Base-by-base conservation (phyloP, 768 basidiomycete species). In the Tricholoma furcatifolium region DNA sequence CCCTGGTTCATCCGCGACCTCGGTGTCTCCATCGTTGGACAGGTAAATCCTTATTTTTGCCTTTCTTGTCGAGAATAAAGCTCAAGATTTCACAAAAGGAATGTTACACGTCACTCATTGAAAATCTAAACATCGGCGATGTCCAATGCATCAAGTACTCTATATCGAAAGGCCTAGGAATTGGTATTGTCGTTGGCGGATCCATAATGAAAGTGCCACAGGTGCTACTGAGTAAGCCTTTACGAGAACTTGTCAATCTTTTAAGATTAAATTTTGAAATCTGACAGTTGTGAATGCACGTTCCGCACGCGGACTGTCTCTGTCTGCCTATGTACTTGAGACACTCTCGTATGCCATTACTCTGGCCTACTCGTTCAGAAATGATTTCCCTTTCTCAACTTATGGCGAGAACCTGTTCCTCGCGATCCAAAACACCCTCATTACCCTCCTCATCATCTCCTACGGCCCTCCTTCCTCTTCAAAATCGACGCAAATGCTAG, bases 341-440 rank as follows among this genome's bases (percentile, higher is more conserved):
- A 98, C 96, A 0, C 74, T 91, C 24, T 81, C 91, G 0, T 97
- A 97, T 61, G 88, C 87, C 23, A 94, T 99, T 62, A 93, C 86
- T 0, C 80, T 94, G 23, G 84, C 84, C 10, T 99, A 98, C 71
- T 88, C 94, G 2, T 83, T 82, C 61, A 79, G 93, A 20, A 88
- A 92, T 63, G 68, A 75, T 20, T 98, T 95, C 70, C 93, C 97
- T 0, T 97, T 98, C 77, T 93, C 91, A 17, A 98, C 97, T 0
- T 99, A 98, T 55, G 97, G 97, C 63, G 97, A 99, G 70, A 98
- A 96, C 75, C 67, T 94, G 51, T 98, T 98, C 82, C 80, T 98
- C 44, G 85, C 91, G 27, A 63, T 93, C 53, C 93, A 96, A 70
- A 93, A 96, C 74, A 75, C 87, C 60, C 55, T 90, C 71, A 93